A percentile compares a stretch with the other conserved stretches of the same genome.
Conservation (phyloP, 306 rosid genomes). For the Vigna trinervia region DNA sequence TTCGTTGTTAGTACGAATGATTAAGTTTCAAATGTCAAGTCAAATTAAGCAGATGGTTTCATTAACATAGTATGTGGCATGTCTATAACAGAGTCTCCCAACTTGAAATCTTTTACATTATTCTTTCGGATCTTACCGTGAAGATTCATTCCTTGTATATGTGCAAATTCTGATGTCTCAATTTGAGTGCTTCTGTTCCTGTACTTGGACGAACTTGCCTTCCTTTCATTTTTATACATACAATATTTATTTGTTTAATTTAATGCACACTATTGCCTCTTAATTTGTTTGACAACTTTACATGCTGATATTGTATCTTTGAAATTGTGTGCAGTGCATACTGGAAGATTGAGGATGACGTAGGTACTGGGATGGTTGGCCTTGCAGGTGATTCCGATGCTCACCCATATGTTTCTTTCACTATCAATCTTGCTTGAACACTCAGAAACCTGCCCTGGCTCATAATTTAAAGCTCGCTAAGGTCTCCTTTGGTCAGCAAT, state of each 20-base stretch:
- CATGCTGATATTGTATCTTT: conserved; percentile 25
- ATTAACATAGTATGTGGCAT: background rate
- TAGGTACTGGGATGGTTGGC: conserved; percentile 79
- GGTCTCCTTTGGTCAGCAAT: conserved; percentile 56
- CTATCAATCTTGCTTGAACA: conserved; percentile 70
- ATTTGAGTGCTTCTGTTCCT: conserved; percentile 2
- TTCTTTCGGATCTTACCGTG: background rate
- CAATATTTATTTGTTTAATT: background rate
- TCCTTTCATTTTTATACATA: background rate
- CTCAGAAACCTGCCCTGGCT: conserved; percentile 25
- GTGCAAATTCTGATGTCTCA: conserved; percentile 16
- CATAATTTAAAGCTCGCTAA: conserved; percentile 19
- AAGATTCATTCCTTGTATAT: conserved; percentile 16
- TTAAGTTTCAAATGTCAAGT: conserved; percentile 23
- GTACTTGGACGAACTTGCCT: conserved; percentile 17
- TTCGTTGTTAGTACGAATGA: background rate
- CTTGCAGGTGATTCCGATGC: conserved; percentile 79
- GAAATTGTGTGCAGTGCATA: conserved; percentile 61
- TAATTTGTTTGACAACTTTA: conserved; percentile 16
- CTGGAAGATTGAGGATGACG: conserved; percentile 87
- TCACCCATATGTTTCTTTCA: conserved; percentile 87
- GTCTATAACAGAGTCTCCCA: conserved; percentile 14
- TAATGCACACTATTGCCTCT: background rate
- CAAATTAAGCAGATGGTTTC: background rate
- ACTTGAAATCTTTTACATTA: background rate